These are phyloP conservation scores for Suhomyces xylopsoci DNA, from an alignment of 805 yeast genomes.

Conservation along the genomic window DNA sequence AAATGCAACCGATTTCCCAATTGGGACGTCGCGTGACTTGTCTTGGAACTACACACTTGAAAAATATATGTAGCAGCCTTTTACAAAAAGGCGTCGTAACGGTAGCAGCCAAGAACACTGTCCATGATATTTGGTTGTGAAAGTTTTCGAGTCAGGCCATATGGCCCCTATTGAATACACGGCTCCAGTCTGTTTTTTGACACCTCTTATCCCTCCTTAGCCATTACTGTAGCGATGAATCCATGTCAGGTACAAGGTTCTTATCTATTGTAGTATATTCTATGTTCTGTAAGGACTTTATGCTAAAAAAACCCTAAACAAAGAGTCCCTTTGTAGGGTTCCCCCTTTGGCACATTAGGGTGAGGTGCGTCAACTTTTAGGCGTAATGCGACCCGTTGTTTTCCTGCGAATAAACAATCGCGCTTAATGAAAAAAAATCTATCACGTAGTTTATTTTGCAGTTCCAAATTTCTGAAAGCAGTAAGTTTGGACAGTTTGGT, in stretches of 20 bases:
- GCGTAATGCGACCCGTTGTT: neutral
- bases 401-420: neutral
- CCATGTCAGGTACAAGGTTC: neutral
- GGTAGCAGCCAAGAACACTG: no score
- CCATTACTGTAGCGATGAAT: neutral
- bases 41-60: neutral
- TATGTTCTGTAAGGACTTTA: neutral
- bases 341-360: neutral
- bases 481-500: neutral
- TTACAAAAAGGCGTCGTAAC: neutral
- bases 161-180: neutral
- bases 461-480: neutral
- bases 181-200: neutral
- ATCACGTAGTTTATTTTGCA: neutral
- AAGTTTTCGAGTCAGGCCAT: neutral
- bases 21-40: neutral
- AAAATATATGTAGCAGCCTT: neutral
- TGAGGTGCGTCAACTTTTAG: neutral
- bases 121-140: neutral
- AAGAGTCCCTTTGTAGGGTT: neutral
- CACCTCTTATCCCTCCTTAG: neutral
- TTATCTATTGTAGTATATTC: neutral
- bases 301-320: neutral
- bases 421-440: neutral
- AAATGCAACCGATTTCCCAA: constrained; percentile 1